Evolutionary conservation across 2,329 filamentous ascomycete species (phyloP).

Genomic region (Fusarium pseudocircinatum): DNA sequence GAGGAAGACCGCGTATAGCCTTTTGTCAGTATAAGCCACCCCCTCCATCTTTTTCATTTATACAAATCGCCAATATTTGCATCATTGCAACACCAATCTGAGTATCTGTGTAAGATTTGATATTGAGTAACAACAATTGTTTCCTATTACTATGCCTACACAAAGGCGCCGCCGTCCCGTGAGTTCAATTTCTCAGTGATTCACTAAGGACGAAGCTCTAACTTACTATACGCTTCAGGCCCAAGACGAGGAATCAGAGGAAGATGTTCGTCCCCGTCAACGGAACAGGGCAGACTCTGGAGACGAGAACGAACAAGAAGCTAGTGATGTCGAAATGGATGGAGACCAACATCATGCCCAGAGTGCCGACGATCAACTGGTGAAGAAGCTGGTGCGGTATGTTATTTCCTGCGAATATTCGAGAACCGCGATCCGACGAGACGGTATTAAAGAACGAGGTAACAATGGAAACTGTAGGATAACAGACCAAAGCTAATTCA

Average conservation of each 20-base stretch:
- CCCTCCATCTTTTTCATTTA: slow-evolving; percentile 11
- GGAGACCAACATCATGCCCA: slow-evolving; percentile 45
- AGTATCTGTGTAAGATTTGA: neutral
- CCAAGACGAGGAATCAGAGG: slow-evolving; percentile 47
- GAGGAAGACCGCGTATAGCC: slow-evolving; percentile 25
- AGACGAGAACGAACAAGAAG: slow-evolving; percentile 45
- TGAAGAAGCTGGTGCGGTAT: slow-evolving; percentile 75
- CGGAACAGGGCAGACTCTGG: slow-evolving; percentile 44
- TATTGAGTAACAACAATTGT: neutral
- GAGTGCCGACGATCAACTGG: slow-evolving; percentile 61
- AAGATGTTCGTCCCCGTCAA: slow-evolving; percentile 47
- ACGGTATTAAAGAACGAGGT: slow-evolving; percentile 73
- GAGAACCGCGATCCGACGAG: slow-evolving; percentile 66
- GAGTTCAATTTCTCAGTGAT: slow-evolving; percentile 24
- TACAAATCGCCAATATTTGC: neutral
- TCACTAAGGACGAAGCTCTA: slow-evolving; percentile 20
- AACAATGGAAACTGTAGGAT: neutral
- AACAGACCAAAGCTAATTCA: slow-evolving; percentile 6
- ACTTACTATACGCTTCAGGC: slow-evolving; percentile 11
- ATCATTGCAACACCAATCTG: neutral
- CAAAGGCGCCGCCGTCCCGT: slow-evolving; percentile 49
- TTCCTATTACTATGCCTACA: slow-evolving; percentile 44
- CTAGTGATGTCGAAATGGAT: slow-evolving; percentile 52
- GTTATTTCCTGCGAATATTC: slow-evolving; percentile 73
- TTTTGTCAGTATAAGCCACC: neutral